These are phyloP conservation scores for Talaromyces sp. DNA, from an alignment of 2,329 filamentous ascomycete species.

Conservation along the genomic window DNA sequence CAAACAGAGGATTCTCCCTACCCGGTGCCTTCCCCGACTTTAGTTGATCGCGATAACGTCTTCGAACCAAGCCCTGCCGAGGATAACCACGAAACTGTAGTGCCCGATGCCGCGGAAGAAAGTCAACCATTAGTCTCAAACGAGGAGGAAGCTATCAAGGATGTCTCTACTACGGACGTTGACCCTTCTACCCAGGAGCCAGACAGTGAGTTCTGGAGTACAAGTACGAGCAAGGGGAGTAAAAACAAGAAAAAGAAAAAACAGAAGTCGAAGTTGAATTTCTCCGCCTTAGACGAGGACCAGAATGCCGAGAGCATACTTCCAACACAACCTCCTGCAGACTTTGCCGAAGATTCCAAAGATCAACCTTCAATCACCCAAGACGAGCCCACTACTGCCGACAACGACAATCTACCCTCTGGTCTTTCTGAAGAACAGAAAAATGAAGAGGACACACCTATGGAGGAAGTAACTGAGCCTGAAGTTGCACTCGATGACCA, in stretches of 20 bases:
- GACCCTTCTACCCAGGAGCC: constrained; percentile 1
- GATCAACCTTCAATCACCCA: constrained; percentile 1
- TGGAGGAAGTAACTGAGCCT: neutral
- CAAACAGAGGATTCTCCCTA: constrained; percentile 27
- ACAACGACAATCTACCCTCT: neutral
- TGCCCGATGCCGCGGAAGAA: neutral
- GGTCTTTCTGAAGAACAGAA: neutral
- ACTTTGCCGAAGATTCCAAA: constrained; percentile 5
- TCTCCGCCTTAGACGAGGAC: neutral
- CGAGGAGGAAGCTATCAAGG: neutral
- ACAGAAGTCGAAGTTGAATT: constrained; percentile 7
- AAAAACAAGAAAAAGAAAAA: constrained; percentile 19
- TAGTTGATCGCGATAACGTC: constrained; percentile 20
- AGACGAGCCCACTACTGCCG: neutral
- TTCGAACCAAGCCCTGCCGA: constrained; percentile 14
- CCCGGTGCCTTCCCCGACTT: constrained; percentile 27
- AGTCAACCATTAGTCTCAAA: neutral
- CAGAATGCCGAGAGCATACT: neutral
- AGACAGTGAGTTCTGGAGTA: constrained; percentile 1
- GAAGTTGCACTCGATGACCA: neutral
- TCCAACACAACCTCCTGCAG: neutral
- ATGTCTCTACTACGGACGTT: neutral
- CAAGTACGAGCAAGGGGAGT: constrained; percentile 5
- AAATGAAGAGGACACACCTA: neutral
- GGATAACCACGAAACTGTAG: constrained; percentile 12